Evolutionary conservation across 495 filamentous ascomycete species (phyloP).

Genomic region (Saxophila tyrrhenica): DNA sequence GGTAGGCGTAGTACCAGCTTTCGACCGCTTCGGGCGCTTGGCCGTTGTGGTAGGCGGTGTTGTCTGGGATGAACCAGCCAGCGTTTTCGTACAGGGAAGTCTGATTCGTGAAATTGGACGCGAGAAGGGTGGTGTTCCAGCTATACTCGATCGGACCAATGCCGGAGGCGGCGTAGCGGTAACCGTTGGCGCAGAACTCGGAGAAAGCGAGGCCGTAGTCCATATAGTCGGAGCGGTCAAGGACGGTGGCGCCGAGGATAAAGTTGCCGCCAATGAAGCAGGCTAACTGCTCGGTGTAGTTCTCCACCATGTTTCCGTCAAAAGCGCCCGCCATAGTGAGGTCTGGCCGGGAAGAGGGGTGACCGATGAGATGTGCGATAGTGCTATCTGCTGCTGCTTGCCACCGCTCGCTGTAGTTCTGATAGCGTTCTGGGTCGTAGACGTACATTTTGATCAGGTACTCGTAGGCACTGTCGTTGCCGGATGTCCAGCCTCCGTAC

Average conservation of each 20-base stretch:
- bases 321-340: conserved; percentile 64
- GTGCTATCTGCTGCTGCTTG: conserved; percentile 62
- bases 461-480: conserved; percentile 3
- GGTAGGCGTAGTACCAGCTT: background rate
- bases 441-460: conserved; percentile 10
- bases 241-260: conserved; percentile 62
- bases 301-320: conserved; percentile 30
- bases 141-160: background rate
- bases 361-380: conserved; percentile 56
- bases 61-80: background rate
- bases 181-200: background rate
- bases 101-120: background rate
- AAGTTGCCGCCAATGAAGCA: conserved; percentile 83
- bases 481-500: background rate
- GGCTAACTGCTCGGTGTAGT: conserved; percentile 20
- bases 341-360: conserved; percentile 57
- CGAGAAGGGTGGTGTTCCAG: background rate
- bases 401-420: conserved; percentile 37
- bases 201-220: conserved; percentile 51
- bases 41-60: background rate
- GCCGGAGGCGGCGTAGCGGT: background rate
- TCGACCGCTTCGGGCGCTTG: background rate
- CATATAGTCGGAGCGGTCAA: conserved; percentile 50
- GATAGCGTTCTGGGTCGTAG: conserved; percentile 2
- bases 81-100: background rate